Evolutionary conservation across 2,329 filamentous ascomycete species (phyloP), one percentile per base, ranked within the genome.

Genomic region (Helicocarpus griseus): DNA sequence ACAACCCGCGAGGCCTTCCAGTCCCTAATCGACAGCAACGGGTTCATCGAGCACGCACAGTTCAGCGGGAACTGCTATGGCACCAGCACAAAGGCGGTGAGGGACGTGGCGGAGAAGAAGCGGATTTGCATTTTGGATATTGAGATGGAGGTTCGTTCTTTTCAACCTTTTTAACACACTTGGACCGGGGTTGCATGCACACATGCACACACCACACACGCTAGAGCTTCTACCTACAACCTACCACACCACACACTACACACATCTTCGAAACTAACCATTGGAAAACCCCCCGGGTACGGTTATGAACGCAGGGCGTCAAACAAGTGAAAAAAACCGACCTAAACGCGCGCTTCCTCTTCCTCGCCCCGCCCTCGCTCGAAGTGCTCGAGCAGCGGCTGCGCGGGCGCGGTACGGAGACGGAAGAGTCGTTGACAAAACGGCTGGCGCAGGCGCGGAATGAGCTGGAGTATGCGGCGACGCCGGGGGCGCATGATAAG

Each of bases 121-220:
- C 78, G 77, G 62, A 81, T 89, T 39, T 91, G 90, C 55, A 82
- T 96, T 45, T 74, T 96, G 59, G 91, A 97, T 68, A 97, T 96
- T 65, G 91, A 96, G 77, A 95, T 96, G 88, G 89, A 95, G 80
- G 83, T 85, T 66, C n/a, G n/a, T n/a, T n/a, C n/a, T n/a, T n/a
- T n/a, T n/a, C n/a, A n/a, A n/a, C n/a, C n/a, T n/a, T n/a, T n/a
- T n/a, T n/a, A n/a, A n/a, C n/a, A n/a, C n/a, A n/a, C n/a, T n/a
- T n/a, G n/a, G n/a, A n/a, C n/a, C n/a, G n/a, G n/a, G n/a, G n/a
- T n/a, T n/a, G n/a, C n/a, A n/a, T n/a, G n/a, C n/a, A n/a, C n/a
- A n/a, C n/a, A n/a, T n/a, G n/a, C n/a, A n/a, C n/a, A n/a, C n/a
- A n/a, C n/a, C n/a, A n/a, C n/a, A n/a, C n/a, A n/a, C n/a, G n/a